A percentile compares a stretch with the other conserved stretches of the same genome.
Evolutionary conservation across 805 yeast species (phyloP).

Genomic region (Pichia deserticola): DNA sequence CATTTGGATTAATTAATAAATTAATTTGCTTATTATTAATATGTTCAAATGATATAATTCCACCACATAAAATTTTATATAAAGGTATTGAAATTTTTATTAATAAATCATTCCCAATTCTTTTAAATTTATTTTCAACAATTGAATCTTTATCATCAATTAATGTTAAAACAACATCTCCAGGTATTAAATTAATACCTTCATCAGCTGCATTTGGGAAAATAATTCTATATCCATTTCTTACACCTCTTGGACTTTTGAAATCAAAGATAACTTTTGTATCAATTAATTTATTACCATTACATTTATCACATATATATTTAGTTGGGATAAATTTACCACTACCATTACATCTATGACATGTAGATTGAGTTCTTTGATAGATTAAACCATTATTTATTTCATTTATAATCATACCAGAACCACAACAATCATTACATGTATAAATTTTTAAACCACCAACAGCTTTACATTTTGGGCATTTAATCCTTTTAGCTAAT

Average conservation of each 20-base stretch:
- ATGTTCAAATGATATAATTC: conserved; percentile 26
- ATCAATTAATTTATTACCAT: conserved; percentile 38
- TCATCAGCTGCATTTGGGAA: conserved; percentile 62
- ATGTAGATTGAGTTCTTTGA: conserved; percentile 37
- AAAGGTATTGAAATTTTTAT: conserved; percentile 17
- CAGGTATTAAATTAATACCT: conserved; percentile 50
- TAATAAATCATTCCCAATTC: conserved; percentile 24
- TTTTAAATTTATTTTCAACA: conserved; percentile 24
- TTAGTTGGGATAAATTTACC: conserved; percentile 29
- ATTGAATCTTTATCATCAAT: conserved; percentile 22
- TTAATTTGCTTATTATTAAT: conserved; percentile 31
- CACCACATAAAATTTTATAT: conserved; percentile 23
- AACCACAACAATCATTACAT: conserved; percentile 36
- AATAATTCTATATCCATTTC: conserved; percentile 43
- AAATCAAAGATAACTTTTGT: conserved; percentile 46
- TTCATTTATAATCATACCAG: conserved; percentile 34
- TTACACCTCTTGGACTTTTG: conserved; percentile 49
- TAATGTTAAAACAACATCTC: conserved; percentile 56
- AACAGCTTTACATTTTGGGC: conserved; percentile 43
- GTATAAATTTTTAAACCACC: conserved; percentile 35
- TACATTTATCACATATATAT: conserved; percentile 35
- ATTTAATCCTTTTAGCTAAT: conserved; percentile 42
- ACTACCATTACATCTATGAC: conserved; percentile 37
- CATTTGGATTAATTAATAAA: conserved; percentile 41
- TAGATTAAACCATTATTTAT: conserved; percentile 38